Percentiles rank a stretch among this genome's conserved stretches.
Conservation (phyloP, 495 filamentous ascomycete species). For the Amniculicola lignicola region DNA sequence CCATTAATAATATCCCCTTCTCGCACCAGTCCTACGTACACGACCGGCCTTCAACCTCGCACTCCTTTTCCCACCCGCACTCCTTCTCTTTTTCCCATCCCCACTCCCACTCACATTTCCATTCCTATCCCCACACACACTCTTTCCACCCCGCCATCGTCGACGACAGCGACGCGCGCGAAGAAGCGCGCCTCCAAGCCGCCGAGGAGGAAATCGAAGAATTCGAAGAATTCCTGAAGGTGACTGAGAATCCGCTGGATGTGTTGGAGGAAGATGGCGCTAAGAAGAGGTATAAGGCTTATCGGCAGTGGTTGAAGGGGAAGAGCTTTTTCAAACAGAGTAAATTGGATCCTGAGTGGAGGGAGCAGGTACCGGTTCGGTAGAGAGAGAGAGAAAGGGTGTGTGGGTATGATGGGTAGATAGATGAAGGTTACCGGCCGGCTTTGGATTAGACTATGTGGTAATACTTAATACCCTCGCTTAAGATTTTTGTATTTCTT, state of each 20-base stretch:
- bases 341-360: constrained; percentile 46
- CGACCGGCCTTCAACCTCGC: too few relatives aligned
- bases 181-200: not conserved
- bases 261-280: constrained; percentile 76
- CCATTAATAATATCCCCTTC: constrained; percentile 19
- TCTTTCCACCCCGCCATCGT: not conserved
- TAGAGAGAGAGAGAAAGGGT: not conserved
- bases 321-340: constrained; percentile 91
- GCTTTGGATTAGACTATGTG: too few relatives aligned
- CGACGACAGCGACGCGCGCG: not conserved
- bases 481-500: too few relatives aligned
- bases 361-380: not conserved
- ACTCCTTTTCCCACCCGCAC: not conserved
- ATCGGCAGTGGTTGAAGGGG: constrained; percentile 86
- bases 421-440: too few relatives aligned
- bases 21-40: too few relatives aligned
- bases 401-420: too few relatives aligned
- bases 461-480: too few relatives aligned
- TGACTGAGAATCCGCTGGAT: constrained; percentile 80
- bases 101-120: not conserved
- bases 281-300: constrained; percentile 95
- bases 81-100: not conserved
- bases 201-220: constrained; percentile 46
- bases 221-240: constrained; percentile 70
- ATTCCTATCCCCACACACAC: not conserved